Evolutionary conservation across 768 basidiomycete genomes (phyloP), one percentile per base, ranked within the genome.

Genomic region (Collybiopsis confluens): DNA sequence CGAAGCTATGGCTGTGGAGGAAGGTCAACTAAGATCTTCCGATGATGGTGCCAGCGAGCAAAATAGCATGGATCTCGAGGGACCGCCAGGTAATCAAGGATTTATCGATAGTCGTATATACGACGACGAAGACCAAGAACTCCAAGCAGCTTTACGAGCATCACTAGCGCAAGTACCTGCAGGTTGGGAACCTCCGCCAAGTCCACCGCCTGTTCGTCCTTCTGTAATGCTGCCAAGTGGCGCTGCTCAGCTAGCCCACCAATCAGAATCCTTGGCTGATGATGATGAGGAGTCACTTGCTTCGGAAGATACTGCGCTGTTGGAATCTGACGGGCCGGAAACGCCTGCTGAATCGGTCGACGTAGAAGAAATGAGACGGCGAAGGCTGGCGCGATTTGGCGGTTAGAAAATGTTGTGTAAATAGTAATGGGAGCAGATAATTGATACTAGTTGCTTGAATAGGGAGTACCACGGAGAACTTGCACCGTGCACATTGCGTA

Each of bases 131-230:
- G 92, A 96, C 61, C 82, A 80, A 21, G 86, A 90, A 60, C 70
- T 96, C 43, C 93, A 95, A 68, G 92, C 92, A 10, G 93, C 93
- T 4, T 73, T 96, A 45, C 84, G 74, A 63, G 93, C 91, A 2
- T 93, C 92, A 35, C 72, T 95, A 57, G 86, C 88, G 63, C 72
- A 72, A 38, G 65, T 83, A 20, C 84, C 88, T 1, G 67, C 69
- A 37, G 85, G 75, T 27, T 85, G 75, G 68, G 59, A 67, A 24
- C 60, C 73, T 4, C 74, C 74, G 30, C 51, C 56, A 52, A 38
- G 55, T 27, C 50, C 56, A 9, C 58, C 41, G 0, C 60, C 48
- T 15, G 58, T 61, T 18, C 18, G 18, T 4, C 23, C 54, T 24
- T 2, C 50, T 27, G 16, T 49, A 21, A 13, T 41, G n/a, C 4